These are phyloP conservation scores for Rhododendron mucronatum DNA, from an alignment of 148 eudicot genomes.

Conservation along the genomic window DNA sequence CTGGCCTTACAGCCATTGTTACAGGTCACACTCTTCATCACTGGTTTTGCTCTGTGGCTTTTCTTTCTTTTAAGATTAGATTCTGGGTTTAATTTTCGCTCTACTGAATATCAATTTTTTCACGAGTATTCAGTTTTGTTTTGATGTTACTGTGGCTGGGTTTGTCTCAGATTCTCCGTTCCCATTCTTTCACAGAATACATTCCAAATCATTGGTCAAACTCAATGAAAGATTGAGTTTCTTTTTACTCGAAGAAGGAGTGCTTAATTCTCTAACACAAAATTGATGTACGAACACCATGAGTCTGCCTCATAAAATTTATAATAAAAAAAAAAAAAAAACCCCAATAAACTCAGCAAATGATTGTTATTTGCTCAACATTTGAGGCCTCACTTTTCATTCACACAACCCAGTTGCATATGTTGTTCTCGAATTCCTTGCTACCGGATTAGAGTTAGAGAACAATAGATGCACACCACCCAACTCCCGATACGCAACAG, in stretches of 20 bases:
- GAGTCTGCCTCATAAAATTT: not conserved
- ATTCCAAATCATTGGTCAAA: not conserved
- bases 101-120: not conserved
- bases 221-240: not conserved
- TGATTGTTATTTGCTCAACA: not conserved
- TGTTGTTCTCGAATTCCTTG: not conserved
- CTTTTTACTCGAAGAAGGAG: not conserved
- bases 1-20: conserved; percentile 27
- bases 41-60: no score
- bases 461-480: not conserved
- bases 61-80: not conserved
- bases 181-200: not conserved
- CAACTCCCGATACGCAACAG: not conserved
- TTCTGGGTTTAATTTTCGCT: not conserved
- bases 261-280: not conserved
- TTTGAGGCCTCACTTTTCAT: not conserved
- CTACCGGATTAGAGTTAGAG: not conserved
- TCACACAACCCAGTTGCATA: not conserved
- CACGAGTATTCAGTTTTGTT: not conserved
- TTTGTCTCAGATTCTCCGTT: not conserved
- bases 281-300: not conserved
- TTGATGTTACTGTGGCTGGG: not conserved
- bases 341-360: not conserved
- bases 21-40: conserved; percentile 18
- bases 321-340: no score